A percentile compares a stretch with the other conserved stretches of the same genome.
Conservation (phyloP, 805 yeast genomes). For the Wickerhamiella slavikovae region DNA sequence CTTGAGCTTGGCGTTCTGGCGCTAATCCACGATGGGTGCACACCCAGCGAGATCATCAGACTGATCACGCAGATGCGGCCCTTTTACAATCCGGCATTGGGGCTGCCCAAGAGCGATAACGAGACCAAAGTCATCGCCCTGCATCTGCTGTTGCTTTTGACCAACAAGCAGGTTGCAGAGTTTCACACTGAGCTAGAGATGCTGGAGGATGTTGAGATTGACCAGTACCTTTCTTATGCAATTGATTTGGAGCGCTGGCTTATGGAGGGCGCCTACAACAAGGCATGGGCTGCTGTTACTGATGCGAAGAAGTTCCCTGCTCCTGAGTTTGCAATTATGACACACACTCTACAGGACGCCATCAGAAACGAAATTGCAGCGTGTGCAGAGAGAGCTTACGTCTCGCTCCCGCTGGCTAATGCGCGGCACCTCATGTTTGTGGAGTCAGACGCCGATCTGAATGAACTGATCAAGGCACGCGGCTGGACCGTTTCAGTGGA, state of each 20-base stretch:
- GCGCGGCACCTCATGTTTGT: slow-evolving; percentile 65
- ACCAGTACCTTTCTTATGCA: slow-evolving; percentile 60
- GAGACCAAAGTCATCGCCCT: slow-evolving; percentile 57
- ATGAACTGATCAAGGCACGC: slow-evolving; percentile 28
- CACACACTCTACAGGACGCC: slow-evolving; percentile 52
- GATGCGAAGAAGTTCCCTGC: slow-evolving; percentile 29
- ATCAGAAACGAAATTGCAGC: slow-evolving; percentile 72
- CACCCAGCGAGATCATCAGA: slow-evolving; percentile 44
- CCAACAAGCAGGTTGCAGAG: slow-evolving; percentile 66
- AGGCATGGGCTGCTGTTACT: slow-evolving; percentile 61
- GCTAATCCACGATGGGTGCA: slow-evolving; percentile 39
- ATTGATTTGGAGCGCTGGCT: slow-evolving; percentile 78
- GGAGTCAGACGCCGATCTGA: slow-evolving; percentile 32
- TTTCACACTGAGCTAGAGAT: slow-evolving; percentile 81
- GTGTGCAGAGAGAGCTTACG: slow-evolving; percentile 64
- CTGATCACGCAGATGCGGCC: slow-evolving; percentile 55
- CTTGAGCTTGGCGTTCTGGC: slow-evolving; percentile 77
- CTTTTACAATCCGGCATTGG: slow-evolving; percentile 34
- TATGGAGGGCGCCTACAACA: slow-evolving; percentile 91
- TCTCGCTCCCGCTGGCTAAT: slow-evolving; percentile 55
- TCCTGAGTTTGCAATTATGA: slow-evolving; percentile 61
- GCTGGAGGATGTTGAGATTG: slow-evolving; percentile 43
- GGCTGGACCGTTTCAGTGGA: slow-evolving; percentile 41
- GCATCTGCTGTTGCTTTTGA: slow-evolving; percentile 51
- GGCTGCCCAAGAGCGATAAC: slow-evolving; percentile 31